Conservation (phyloP, 2,329 filamentous ascomycete species). For the Trichoderma afroharzianum region DNA sequence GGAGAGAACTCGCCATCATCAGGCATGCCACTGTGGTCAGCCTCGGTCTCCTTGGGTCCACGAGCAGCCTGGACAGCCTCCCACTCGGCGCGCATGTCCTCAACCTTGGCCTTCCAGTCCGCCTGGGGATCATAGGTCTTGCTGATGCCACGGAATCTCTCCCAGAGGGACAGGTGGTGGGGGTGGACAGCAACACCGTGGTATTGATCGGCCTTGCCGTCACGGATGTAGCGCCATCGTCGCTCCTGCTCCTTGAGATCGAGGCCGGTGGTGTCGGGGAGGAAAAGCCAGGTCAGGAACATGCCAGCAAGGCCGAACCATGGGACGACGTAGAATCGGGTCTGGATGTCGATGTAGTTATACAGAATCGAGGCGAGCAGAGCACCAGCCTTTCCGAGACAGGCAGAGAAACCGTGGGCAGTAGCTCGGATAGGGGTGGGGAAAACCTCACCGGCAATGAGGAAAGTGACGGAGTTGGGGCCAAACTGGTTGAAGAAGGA, state of each 20-base stretch:
- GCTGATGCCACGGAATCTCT: constrained; percentile 71
- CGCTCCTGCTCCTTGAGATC: constrained; percentile 97
- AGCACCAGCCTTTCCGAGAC: constrained; percentile 82
- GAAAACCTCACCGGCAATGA: constrained; percentile 94
- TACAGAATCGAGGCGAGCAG: constrained; percentile 84
- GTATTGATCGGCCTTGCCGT: constrained; percentile 75
- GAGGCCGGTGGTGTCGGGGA: constrained; percentile 94
- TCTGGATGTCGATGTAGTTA: constrained; percentile 85
- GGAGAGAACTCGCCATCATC: constrained; percentile 50
- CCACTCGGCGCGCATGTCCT: constrained; percentile 71
- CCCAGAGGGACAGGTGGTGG: constrained; percentile 83
- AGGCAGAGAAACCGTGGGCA: constrained; percentile 92
- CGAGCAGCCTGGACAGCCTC: constrained; percentile 47
- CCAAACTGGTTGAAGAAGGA: constrained; percentile 99
- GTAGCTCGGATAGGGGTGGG: constrained; percentile 89
- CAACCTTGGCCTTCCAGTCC: constrained; percentile 80
- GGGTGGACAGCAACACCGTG: constrained; percentile 91
- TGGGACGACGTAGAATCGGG: constrained; percentile 86
- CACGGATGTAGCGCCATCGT: constrained; percentile 82
- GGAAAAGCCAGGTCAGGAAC: constrained; percentile 76
- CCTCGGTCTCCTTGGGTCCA: constrained; percentile 47
- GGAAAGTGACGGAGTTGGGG: constrained; percentile 93
- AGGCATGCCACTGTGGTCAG: constrained; percentile 33
- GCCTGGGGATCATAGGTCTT: constrained; percentile 79
- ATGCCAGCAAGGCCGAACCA: constrained; percentile 93